Base-by-base conservation (phyloP, 495 filamentous ascomycete genomes). In the Terfezia claveryi region DNA sequence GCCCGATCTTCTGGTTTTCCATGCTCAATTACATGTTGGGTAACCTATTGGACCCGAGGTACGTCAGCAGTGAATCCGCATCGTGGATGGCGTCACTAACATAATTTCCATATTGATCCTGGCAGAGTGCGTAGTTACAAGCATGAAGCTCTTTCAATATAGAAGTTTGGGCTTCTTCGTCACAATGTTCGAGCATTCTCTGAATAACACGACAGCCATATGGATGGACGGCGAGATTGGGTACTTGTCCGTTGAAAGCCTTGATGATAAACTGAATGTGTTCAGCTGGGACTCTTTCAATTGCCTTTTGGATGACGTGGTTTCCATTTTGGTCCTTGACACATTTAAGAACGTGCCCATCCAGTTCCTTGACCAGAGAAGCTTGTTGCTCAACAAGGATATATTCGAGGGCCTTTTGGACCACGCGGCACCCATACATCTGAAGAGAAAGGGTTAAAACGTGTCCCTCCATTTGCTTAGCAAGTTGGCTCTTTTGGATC, bases 191-290 rank as follows among this genome's bases (percentile, higher is more conserved):
- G 1, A 98, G 71, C 70, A 94, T 85, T 12, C 92, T 74, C 67
- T 98, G 91, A 53, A 98, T 85, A 50, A 98, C 87, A 6, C 91
- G 80, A 68, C 91, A 98, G 9, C 85, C 91, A 60, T 91, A 96
- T 8, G 78, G 72, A 67, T 98, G 87, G 0, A 76, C 78, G 0
- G 87, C 81, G 17, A 94, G 75, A 51, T 74, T 69, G 55, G 79
- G 77, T n/a, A 95, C 85, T 56, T 87, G 80, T 14, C 81, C 82
- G 36, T 71, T 76, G 70, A 96, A 84, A 49, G 85, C 82, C 12
- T 83, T 77, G 72, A 94, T 84, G 66, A 95, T 84, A 70, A 94
- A 89, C 58, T 80, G 81, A 46, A 94, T 84, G 58, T 91, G 79
- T 56, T 85, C 75, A 1, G 78, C 73, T 2, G 85, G 85, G 5